A percentile compares a stretch with the other conserved stretches of the same genome.
phyloP scores from a whole-genome alignment of 371 early-diverging fungal genomes.

The Phascolomyces articulosus region DNA sequence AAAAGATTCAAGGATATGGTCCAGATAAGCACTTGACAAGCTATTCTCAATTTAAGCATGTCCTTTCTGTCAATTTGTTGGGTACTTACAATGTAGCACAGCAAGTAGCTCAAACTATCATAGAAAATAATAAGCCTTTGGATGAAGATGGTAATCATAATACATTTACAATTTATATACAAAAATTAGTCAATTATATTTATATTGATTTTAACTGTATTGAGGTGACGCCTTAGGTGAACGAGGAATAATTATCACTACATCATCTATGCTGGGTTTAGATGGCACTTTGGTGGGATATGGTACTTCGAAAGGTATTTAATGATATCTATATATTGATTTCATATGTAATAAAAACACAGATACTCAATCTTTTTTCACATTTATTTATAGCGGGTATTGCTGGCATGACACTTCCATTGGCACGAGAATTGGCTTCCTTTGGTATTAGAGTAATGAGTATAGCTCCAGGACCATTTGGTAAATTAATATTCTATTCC shows the following conservation, averaged over 20 bases:
- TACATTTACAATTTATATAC: not conserved
- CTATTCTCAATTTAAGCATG: slow-evolving; percentile 48
- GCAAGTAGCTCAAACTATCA: slow-evolving; percentile 50
- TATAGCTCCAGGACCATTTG: slow-evolving; percentile 66
- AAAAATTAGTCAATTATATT: not conserved
- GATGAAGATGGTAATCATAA: slow-evolving; percentile 37
- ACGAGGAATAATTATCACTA: slow-evolving; percentile 60
- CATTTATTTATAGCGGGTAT: slow-evolving; percentile 50
- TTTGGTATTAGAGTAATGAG: slow-evolving; percentile 60
- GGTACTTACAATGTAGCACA: slow-evolving; percentile 67
- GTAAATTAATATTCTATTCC: slow-evolving; percentile 19
- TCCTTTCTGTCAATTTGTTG: slow-evolving; percentile 55
- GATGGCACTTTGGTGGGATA: slow-evolving; percentile 56
- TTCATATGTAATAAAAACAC: not conserved
- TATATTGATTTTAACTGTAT: not conserved
- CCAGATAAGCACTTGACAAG: slow-evolving; percentile 36
- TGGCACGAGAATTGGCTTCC: slow-evolving; percentile 59
- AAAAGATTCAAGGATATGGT: slow-evolving; percentile 31
- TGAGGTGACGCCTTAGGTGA: too few relatives aligned
- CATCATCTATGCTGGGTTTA: slow-evolving; percentile 56
- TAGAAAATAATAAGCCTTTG: slow-evolving; percentile 39
- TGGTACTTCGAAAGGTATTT: slow-evolving; percentile 65
- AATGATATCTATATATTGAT: slow-evolving; percentile 7
- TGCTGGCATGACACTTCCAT: slow-evolving; percentile 61
- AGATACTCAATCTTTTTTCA: not conserved